Conservation (phyloP, 148 eudicot species). For the Fagopyrum esculentum region DNA sequence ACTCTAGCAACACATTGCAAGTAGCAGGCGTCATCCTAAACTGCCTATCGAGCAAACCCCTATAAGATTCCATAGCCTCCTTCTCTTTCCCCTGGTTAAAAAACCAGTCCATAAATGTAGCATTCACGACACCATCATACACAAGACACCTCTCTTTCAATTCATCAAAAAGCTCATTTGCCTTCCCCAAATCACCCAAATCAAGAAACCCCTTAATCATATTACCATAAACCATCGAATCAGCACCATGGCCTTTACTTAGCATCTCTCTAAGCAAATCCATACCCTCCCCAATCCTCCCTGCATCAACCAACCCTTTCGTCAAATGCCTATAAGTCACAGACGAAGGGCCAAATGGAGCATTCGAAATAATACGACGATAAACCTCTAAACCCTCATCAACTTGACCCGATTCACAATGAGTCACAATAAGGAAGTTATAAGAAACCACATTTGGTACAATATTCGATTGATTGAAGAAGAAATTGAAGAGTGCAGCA, state of each 20-base stretch:
- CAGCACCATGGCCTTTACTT: constrained; percentile 68
- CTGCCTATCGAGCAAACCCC: constrained; percentile 43
- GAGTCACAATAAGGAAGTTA: constrained; percentile 41
- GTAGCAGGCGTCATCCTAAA: constrained; percentile 78
- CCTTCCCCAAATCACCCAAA: constrained; percentile 57
- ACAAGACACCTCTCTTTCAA: constrained; percentile 68
- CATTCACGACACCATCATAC: constrained; percentile 76
- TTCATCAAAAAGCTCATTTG: constrained; percentile 77
- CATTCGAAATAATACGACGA: constrained; percentile 30
- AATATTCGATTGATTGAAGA: constrained; percentile 52
- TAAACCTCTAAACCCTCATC: constrained; percentile 49
- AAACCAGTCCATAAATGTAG: constrained; percentile 82
- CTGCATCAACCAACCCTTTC: constrained; percentile 56
- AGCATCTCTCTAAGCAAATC: constrained; percentile 67
- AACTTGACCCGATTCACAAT: constrained; percentile 45
- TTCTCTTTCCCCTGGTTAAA: constrained; percentile 50
- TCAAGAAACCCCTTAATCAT: constrained; percentile 64
- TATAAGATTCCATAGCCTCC: constrained; percentile 83
- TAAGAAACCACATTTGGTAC: constrained; percentile 69
- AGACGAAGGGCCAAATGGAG: constrained; percentile 65
- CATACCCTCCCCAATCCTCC: constrained; percentile 56
- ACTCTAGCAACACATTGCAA: constrained; percentile 68
- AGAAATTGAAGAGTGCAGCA: constrained; percentile 51
- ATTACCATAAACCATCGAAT: constrained; percentile 68
- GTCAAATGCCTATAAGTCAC: constrained; percentile 67